These are phyloP conservation scores for Pleurotus platypus DNA, from an alignment of 768 basidiomycete species.

Conservation along the genomic window DNA sequence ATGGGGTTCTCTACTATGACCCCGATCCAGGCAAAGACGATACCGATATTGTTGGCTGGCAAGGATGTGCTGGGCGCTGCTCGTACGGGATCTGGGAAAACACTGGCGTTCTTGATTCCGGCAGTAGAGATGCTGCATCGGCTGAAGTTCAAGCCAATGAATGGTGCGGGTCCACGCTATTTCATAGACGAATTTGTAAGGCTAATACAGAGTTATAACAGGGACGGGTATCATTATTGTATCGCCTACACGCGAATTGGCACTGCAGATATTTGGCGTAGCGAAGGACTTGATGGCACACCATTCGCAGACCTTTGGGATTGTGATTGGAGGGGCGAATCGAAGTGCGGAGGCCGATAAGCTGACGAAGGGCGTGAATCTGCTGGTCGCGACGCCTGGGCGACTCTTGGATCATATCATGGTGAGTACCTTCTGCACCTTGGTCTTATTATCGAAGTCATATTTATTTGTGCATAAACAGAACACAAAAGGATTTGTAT, in stretches of 20 bases:
- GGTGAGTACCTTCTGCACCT: constrained; percentile 40
- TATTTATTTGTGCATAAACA: neutral
- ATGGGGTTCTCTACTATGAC: constrained; percentile 96
- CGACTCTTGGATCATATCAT: constrained; percentile 93
- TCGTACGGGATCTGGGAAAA: constrained; percentile 95
- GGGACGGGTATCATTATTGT: constrained; percentile 95
- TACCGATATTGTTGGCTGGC: constrained; percentile 90
- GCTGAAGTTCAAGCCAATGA: constrained; percentile 95
- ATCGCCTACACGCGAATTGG: constrained; percentile 94
- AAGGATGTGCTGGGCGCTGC: constrained; percentile 97
- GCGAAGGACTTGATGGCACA: constrained; percentile 93
- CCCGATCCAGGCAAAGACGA: constrained; percentile 86
- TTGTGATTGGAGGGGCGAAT: constrained; percentile 97
- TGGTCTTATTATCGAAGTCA: neutral
- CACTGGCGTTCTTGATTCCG: constrained; percentile 93
- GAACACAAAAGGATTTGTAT: constrained; percentile 97
- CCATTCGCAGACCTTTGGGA: constrained; percentile 96
- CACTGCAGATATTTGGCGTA: constrained; percentile 96
- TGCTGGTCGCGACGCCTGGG: constrained; percentile 95
- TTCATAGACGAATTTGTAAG: neutral
- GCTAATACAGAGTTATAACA: constrained; percentile 21
- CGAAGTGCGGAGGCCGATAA: constrained; percentile 93
- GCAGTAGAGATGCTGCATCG: constrained; percentile 87
- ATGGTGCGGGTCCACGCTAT: constrained; percentile 48
- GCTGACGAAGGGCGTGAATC: constrained; percentile 91